Evolutionary conservation across 208 protist species (phyloP).

Genomic region (Endotrypanum monterogeii): DNA sequence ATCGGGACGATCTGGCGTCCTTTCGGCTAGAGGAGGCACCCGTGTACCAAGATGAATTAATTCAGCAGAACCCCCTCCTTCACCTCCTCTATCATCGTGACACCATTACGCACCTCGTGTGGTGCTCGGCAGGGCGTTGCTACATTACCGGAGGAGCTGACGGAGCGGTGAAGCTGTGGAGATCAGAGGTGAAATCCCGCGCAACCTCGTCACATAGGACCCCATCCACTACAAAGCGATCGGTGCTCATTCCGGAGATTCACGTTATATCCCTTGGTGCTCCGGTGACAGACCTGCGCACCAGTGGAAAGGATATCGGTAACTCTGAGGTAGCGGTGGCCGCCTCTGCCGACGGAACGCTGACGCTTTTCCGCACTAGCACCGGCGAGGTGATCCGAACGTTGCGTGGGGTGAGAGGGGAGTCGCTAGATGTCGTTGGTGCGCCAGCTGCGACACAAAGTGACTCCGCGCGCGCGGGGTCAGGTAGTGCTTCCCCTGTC

Average conservation of each 20-base stretch:
- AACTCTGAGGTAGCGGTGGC: slow-evolving; percentile 77
- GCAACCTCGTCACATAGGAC: slow-evolving; percentile 5
- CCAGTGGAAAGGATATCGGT: slow-evolving; percentile 54
- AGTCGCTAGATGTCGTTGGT: slow-evolving; percentile 20
- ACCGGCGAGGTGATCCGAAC: slow-evolving; percentile 81
- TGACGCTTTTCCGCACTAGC: slow-evolving; percentile 71
- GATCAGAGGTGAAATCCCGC: slow-evolving; percentile 54
- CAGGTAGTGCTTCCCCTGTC: slow-evolving; percentile 1
- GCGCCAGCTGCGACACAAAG: neutral
- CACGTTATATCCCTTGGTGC: slow-evolving; percentile 63
- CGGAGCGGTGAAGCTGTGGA: slow-evolving; percentile 88
- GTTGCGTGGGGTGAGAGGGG: slow-evolving; percentile 61
- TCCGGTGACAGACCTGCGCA: slow-evolving; percentile 66
- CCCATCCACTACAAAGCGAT: neutral
- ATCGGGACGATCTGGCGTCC: slow-evolving; percentile 26
- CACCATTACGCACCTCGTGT: slow-evolving; percentile 63
- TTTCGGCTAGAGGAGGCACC: slow-evolving; percentile 38
- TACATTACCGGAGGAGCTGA: slow-evolving; percentile 78
- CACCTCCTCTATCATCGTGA: slow-evolving; percentile 79
- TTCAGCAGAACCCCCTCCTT: slow-evolving; percentile 65
- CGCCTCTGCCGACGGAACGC: slow-evolving; percentile 75
- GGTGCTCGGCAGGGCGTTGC: slow-evolving; percentile 47
- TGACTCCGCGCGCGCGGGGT: slow-evolving; percentile 8
- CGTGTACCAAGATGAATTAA: slow-evolving; percentile 65
- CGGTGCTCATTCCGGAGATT: slow-evolving; percentile 65